Percentiles rank a stretch among this genome's conserved stretches.
phyloP scores from a whole-genome alignment of 2,329 filamentous ascomycete genomes.

The Penicillium sumatraense region DNA sequence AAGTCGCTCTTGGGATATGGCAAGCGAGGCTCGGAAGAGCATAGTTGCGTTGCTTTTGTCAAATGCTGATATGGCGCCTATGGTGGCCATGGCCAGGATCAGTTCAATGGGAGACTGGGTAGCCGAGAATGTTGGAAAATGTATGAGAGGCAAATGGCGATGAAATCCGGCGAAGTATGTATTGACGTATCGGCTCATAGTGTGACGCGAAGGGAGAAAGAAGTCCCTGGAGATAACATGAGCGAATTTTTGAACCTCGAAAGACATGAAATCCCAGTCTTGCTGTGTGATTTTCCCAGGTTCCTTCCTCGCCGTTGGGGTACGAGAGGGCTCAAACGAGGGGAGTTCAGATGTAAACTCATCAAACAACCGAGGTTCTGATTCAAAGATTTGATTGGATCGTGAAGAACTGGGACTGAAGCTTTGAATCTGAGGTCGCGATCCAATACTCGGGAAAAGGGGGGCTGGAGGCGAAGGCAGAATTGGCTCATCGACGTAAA shows the following conservation, averaged over 20 bases:
- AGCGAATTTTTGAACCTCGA: background rate
- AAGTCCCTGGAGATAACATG: slow-evolving; percentile 30
- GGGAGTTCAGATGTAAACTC: slow-evolving; percentile 5
- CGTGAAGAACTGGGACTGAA: no score
- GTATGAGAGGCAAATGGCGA: slow-evolving; percentile 63
- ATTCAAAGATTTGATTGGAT: background rate
- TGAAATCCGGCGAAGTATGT: slow-evolving; percentile 70
- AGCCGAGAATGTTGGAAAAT: slow-evolving; percentile 66
- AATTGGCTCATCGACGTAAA: slow-evolving; percentile 3
- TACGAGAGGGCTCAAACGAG: background rate
- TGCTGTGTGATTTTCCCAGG: slow-evolving; percentile 2
- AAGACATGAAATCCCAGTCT: background rate
- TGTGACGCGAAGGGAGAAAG: slow-evolving; percentile 67
- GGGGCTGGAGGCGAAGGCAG: background rate
- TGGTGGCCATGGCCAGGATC: slow-evolving; percentile 67
- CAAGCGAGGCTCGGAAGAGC: slow-evolving; percentile 7
- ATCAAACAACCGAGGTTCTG: slow-evolving; percentile 1
- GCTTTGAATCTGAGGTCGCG: background rate
- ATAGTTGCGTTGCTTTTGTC: slow-evolving; percentile 32
- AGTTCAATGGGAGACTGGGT: slow-evolving; percentile 66
- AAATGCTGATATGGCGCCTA: slow-evolving; percentile 53
- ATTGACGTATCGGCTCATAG: slow-evolving; percentile 68
- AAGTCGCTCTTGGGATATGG: background rate
- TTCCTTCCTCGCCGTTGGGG: background rate
- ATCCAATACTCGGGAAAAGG: background rate